phyloP scores from a whole-genome alignment of 1,284 basidiomycete species.

The Rhizoctonia solani region DNA sequence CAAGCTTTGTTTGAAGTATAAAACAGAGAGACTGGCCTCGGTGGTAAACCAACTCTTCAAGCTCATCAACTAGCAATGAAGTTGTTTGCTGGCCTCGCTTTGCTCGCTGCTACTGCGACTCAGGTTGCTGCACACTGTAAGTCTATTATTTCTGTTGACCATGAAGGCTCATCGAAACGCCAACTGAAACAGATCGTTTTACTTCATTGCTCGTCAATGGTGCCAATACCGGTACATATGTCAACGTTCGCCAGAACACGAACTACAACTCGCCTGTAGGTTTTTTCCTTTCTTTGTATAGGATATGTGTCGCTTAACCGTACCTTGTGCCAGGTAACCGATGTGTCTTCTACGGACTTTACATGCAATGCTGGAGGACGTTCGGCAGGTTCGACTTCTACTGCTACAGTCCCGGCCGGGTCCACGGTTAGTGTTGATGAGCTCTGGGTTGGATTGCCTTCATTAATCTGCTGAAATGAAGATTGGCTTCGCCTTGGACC shows the following conservation, averaged over 20 bases:
- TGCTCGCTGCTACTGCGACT: conserved; percentile 22
- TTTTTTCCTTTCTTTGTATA: too few species aligned
- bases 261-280: conserved; percentile 36
- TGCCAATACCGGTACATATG: conserved; percentile 33
- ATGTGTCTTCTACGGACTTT: conserved; percentile 51
- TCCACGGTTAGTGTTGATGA: conserved; percentile 45
- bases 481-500: conserved; percentile 45
- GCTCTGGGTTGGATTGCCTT: conserved; percentile 44
- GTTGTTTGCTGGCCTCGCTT: conserved; percentile 10
- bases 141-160: neutral
- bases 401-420: conserved; percentile 51
- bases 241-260: conserved; percentile 36
- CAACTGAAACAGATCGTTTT: conserved; percentile 31
- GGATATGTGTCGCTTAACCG: neutral
- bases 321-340: conserved; percentile 46
- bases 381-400: conserved; percentile 47
- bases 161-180: neutral
- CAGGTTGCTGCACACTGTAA: conserved; percentile 34
- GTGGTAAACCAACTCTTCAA: neutral
- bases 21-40: neutral
- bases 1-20: neutral
- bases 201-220: conserved; percentile 31
- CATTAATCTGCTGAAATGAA: neutral
- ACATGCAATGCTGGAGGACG: conserved; percentile 52
- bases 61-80: conserved; percentile 12